Conservation (phyloP, 1,139 yeast species). For the Lodderomyces elongisporus region DNA sequence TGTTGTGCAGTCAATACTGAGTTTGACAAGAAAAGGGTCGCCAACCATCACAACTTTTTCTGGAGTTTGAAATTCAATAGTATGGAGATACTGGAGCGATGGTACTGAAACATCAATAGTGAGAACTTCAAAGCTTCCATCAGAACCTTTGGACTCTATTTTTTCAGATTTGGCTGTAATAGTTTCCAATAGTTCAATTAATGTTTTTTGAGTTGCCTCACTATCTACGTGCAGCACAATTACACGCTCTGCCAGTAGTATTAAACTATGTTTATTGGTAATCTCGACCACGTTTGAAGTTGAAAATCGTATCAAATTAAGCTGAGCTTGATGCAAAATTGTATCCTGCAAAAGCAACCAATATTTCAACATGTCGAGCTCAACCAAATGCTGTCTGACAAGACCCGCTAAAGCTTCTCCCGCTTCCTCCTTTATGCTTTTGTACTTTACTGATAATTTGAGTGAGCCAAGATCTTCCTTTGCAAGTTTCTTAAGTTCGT, state of each 20-base stretch:
- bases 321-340: conserved; percentile 22
- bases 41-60: conserved; percentile 54
- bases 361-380: conserved; percentile 13
- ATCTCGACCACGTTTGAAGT: conserved; percentile 23
- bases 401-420: conserved; percentile 5
- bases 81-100: conserved; percentile 44
- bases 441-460: conserved; percentile 39
- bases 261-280: conserved; percentile 17
- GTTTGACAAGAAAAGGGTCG: conserved; percentile 46
- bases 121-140: conserved; percentile 13
- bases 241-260: conserved; percentile 12
- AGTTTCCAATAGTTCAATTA: conserved; percentile 14
- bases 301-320: conserved; percentile 38
- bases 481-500: conserved; percentile 17
- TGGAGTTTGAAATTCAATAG: conserved; percentile 41
- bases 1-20: conserved; percentile 42
- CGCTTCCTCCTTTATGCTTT: conserved; percentile 44
- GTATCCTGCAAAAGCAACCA: conserved; percentile 24
- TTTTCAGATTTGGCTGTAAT: not conserved
- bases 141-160: not conserved
- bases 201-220: conserved; percentile 11
- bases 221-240: conserved; percentile 15
- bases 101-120: conserved; percentile 52
- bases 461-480: conserved; percentile 12
- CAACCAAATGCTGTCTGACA: conserved; percentile 9